Base-by-base conservation (phyloP, 1,284 basidiomycete genomes). In the Ganoderma multipileum region DNA sequence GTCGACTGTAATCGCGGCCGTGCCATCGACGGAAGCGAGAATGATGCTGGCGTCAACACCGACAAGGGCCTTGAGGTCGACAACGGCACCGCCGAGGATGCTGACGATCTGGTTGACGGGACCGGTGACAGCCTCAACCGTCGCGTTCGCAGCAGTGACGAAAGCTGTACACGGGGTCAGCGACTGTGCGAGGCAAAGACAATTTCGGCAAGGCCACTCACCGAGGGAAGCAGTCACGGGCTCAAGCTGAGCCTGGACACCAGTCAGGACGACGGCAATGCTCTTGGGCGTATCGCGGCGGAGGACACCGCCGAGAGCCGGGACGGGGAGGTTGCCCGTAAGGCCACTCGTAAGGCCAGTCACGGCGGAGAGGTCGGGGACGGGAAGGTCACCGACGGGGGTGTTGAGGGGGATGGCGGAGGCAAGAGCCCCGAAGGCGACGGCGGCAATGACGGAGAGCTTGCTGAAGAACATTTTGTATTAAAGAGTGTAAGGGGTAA, bases 391-490 rank as follows among this genome's bases (percentile, higher is more conserved):
- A 18, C 50, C 61, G 28, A 64, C 65, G 23, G 63, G 52, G 64
- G 65, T 38, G 63, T 60, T 41, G 33, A 72, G 58, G 61, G 68
- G 67, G 38, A 68, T 68, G 30, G 76, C 76, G 63, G 73, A 73
- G 61, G 76, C 66, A 65, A 78, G 26, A 54, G 80, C 71, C 68
- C 75, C 71, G 71, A 85, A 78, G 62, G 83, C 80, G 64, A 82
- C 75, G 68, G 81, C 73, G 66, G 83, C 78, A 74, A 83, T 63
- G 78, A 80, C 66, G 72, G 81, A 76, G 73, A 83, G 65, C 73
- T 78, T 75, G 75, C 74, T 77, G 80, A 86, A 84, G 79, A 78
- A 81, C 86, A 87, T 87, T 77, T 69, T 54, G 61, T 62, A 36
- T 23, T 50, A 66, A 68, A 12, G 66, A 68, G 60, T 61, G 71